These are phyloP conservation scores for Macrocybe gigantea DNA, from an alignment of 768 basidiomycete genomes.

Conservation along the genomic window DNA sequence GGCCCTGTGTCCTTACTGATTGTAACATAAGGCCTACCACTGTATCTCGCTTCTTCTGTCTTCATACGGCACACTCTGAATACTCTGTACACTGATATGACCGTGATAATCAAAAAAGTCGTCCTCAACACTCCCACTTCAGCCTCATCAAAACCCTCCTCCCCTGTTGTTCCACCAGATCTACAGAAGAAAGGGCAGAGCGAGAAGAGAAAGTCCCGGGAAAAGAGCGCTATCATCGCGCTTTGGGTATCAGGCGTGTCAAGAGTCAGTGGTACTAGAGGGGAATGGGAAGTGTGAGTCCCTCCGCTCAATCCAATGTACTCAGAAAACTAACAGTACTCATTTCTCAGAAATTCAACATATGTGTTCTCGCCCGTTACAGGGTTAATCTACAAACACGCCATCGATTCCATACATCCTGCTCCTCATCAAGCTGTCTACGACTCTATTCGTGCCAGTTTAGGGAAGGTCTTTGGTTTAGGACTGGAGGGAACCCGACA, in stretches of 20 bases:
- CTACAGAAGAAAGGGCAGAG: background rate
- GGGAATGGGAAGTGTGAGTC: conserved; percentile 75
- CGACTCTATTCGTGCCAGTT: conserved; percentile 44
- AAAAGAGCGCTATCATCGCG: conserved; percentile 54
- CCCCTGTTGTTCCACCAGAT: conserved; percentile 1
- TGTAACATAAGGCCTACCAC: conserved; percentile 45
- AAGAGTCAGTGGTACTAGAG: conserved; percentile 54
- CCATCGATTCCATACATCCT: conserved; percentile 71
- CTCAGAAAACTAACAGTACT: background rate
- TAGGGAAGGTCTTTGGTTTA: conserved; percentile 34
- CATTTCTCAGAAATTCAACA: conserved; percentile 49
- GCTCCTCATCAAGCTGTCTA: conserved; percentile 70
- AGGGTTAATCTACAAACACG: conserved; percentile 60
- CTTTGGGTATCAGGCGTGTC: conserved; percentile 51
- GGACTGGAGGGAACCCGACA: conserved; percentile 13
- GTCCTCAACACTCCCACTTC: conserved; percentile 26
- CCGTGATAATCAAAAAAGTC: conserved; percentile 49
- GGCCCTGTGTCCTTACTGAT: background rate
- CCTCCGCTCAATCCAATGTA: conserved; percentile 1
- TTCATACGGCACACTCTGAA: conserved; percentile 72
- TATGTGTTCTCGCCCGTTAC: conserved; percentile 67
- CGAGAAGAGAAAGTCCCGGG: conserved; percentile 28
- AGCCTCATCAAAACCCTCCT: conserved; percentile 3
- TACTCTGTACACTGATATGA: conserved; percentile 64
- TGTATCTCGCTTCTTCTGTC: conserved; percentile 67